These are phyloP conservation scores for Amesomyces nigricolor DNA, from an alignment of 2,329 filamentous ascomycete species.

Conservation along the genomic window DNA sequence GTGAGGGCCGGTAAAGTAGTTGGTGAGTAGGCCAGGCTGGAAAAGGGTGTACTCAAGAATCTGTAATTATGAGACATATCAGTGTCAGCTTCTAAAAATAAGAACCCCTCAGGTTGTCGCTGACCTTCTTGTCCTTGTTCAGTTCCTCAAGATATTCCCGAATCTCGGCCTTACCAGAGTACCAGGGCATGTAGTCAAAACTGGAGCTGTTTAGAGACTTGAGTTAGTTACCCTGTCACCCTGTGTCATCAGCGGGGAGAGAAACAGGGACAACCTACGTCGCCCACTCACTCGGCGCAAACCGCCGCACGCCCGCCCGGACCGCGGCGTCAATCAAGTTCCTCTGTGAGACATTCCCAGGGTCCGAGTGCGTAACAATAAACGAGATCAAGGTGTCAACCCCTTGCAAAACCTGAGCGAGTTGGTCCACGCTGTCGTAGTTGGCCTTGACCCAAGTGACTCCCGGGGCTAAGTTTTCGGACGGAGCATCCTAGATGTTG, in stretches of 20 bases:
- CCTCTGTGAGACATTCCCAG: slow-evolving; percentile 21
- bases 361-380: slow-evolving; percentile 23
- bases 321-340: slow-evolving; percentile 28
- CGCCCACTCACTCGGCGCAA: slow-evolving; percentile 29
- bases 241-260: too few relatives aligned
- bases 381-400: slow-evolving; percentile 27
- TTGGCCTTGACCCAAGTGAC: slow-evolving; percentile 14
- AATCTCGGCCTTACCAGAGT: slow-evolving; percentile 38
- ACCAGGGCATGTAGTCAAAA: slow-evolving; percentile 14
- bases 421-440: slow-evolving; percentile 21
- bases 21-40: slow-evolving; percentile 43
- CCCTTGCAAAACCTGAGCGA: slow-evolving; percentile 23
- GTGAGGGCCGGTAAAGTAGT: slow-evolving; percentile 44
- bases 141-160: slow-evolving; percentile 37
- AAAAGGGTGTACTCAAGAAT: slow-evolving; percentile 46
- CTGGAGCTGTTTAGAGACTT: neutral
- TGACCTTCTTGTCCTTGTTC: slow-evolving; percentile 36
- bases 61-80: too few relatives aligned
- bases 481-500: neutral
- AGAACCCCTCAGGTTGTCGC: too few relatives aligned
- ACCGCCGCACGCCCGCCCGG: slow-evolving; percentile 23
- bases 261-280: neutral
- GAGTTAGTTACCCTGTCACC: too few relatives aligned
- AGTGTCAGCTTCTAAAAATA: too few relatives aligned
- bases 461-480: neutral